Percentiles rank a stretch among this genome's conserved stretches.
Evolutionary conservation across 2,329 filamentous ascomycete species (phyloP).

Genomic region (Botrytis paeoniae): DNA sequence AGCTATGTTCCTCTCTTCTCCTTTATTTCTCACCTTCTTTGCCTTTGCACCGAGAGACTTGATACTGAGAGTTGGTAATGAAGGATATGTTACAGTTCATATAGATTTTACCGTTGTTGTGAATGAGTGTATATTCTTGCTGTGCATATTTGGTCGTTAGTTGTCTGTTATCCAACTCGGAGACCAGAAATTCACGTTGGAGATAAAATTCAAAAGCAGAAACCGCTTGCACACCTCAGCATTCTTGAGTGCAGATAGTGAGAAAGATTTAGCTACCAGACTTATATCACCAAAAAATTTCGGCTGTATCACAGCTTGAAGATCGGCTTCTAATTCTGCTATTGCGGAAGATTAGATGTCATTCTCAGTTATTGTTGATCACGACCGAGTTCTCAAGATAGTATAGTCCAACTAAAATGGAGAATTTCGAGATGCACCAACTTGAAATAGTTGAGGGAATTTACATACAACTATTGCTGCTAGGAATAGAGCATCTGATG

Average conservation of each 20-base stretch:
- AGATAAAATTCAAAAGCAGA: background rate
- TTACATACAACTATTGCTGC: background rate
- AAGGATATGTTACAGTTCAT: too few species aligned
- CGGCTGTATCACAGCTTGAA: background rate
- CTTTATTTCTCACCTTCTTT: too few species aligned
- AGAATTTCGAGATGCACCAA: background rate
- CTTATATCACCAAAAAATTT: rapidly evolving
- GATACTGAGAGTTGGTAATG: too few species aligned
- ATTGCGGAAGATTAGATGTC: rapidly evolving
- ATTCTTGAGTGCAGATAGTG: background rate
- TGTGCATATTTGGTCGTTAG: too few species aligned
- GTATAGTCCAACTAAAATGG: rapidly evolving
- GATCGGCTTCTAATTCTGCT: background rate
- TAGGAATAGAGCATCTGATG: too few species aligned
- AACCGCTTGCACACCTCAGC: background rate
- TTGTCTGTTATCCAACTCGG: too few species aligned
- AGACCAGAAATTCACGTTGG: too few species aligned
- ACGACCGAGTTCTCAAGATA: background rate
- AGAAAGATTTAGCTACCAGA: background rate
- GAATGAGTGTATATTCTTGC: background rate
- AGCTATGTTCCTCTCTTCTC: too few species aligned
- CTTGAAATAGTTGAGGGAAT: too few species aligned
- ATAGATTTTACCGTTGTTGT: too few species aligned
- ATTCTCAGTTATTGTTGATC: background rate
- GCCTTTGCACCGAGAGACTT: too few species aligned